These are phyloP conservation scores for Sedum album DNA, from an alignment of 164 flowering plant genomes.

Conservation along the genomic window DNA sequence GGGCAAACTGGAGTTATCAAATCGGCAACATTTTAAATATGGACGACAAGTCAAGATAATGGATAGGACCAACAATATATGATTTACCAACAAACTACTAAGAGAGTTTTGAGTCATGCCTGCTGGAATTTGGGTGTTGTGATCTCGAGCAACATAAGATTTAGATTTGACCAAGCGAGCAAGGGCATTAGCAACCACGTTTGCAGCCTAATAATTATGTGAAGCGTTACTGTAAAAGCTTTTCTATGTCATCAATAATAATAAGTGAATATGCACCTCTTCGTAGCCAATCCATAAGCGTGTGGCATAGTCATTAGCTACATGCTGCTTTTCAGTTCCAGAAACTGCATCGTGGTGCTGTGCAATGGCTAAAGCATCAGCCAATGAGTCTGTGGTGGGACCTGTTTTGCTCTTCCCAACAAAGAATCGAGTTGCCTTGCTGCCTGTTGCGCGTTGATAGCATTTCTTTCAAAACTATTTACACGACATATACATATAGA, in stretches of 20 bases:
- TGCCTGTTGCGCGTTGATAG: conserved; percentile 34
- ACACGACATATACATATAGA: neutral
- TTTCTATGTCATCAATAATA: neutral
- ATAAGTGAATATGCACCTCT: conserved; percentile 39
- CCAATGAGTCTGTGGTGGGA: conserved; percentile 57
- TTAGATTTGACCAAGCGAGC: conserved; percentile 40
- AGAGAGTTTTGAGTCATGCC: conserved; percentile 29
- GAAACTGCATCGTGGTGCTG: conserved; percentile 98
- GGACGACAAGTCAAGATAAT: neutral
- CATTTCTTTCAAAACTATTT: neutral
- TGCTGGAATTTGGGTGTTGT: conserved; percentile 47
- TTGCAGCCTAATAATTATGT: conserved; percentile 50
- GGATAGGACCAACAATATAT: neutral
- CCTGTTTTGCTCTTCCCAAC: conserved; percentile 50
- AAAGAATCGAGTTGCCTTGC: conserved; percentile 84
- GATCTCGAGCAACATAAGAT: conserved; percentile 24
- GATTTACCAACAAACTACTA: neutral
- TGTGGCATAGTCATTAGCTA: conserved; percentile 83
- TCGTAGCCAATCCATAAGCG: conserved; percentile 64
- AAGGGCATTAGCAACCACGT: conserved; percentile 62
- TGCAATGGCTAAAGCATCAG: conserved; percentile 85
- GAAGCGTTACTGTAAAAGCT: conserved; percentile 2
- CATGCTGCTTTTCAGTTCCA: conserved; percentile 88
- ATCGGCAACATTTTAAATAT: neutral
- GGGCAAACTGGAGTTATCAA: neutral